Conservation (phyloP, 352 stramenopile species). For the Phytopythium montanum region DNA sequence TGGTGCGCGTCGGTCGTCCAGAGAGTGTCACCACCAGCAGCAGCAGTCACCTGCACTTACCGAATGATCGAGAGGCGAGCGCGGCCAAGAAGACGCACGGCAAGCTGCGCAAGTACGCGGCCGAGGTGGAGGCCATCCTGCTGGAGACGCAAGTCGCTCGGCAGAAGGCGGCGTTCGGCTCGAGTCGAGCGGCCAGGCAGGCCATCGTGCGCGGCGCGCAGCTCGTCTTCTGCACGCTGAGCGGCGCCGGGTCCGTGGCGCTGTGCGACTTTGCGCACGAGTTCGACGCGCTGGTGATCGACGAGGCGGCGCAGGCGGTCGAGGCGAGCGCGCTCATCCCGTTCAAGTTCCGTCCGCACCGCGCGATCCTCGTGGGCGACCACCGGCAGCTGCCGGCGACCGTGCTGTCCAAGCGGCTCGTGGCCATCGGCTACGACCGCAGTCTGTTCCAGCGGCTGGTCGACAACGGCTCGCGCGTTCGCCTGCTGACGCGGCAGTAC, state of each 20-base stretch:
- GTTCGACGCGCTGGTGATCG: conserved; percentile 97
- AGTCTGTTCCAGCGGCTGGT: conserved; percentile 98
- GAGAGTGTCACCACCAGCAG: conserved; percentile 21
- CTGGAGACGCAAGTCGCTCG: conserved; percentile 66
- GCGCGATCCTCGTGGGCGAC: conserved; percentile 90
- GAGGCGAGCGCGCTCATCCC: conserved; percentile 97
- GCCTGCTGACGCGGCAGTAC: conserved; percentile 96
- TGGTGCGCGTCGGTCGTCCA: conserved; percentile 66
- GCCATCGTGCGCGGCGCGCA: conserved; percentile 71
- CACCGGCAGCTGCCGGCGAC: conserved; percentile 98
- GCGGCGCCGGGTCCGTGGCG: conserved; percentile 62
- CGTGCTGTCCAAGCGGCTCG: conserved; percentile 91
- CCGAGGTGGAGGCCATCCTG: conserved; percentile 66
- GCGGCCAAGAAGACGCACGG: conserved; percentile 44
- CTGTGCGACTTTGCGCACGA: conserved; percentile 89
- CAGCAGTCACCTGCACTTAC: conserved; percentile 3
- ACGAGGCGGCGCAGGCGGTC: conserved; percentile 97
- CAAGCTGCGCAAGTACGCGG: conserved; percentile 72
- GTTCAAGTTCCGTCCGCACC: conserved; percentile 88
- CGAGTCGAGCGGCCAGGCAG: conserved; percentile 51
- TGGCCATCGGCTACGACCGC: conserved; percentile 83
- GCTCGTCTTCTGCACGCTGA: conserved; percentile 86
- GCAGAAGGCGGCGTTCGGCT: conserved; percentile 54
- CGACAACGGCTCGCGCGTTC: conserved; percentile 57
- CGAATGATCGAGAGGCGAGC: conserved; percentile 22